Conservation (phyloP, 495 filamentous ascomycete genomes). For the Xylaria venustula region DNA sequence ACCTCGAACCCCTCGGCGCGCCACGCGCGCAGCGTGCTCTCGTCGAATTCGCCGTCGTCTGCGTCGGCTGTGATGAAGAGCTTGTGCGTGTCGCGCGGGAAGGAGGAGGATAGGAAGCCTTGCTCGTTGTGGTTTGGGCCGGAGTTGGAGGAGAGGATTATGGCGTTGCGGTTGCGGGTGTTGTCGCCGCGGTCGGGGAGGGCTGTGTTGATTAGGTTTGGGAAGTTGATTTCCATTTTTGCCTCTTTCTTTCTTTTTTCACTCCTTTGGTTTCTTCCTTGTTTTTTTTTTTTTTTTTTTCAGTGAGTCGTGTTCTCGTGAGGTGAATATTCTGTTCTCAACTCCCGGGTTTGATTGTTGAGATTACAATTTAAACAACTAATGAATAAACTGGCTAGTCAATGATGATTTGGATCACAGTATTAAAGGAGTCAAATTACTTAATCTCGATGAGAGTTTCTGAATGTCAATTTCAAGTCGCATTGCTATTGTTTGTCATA, state of each 20-base stretch:
- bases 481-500: too few species aligned
- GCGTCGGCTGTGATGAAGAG: constrained; percentile 67
- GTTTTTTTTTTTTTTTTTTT: not conserved
- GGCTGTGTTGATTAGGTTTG: constrained; percentile 29
- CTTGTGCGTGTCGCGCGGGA: constrained; percentile 44
- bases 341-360: too few species aligned
- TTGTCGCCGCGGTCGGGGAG: constrained; percentile 28
- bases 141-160: constrained; percentile 32
- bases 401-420: too few species aligned
- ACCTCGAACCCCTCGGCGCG: constrained; percentile 66
- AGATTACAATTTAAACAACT: too few species aligned
- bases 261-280: not conserved
- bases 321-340: too few species aligned
- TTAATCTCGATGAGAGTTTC: too few species aligned
- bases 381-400: too few species aligned
- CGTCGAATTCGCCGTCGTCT: constrained; percentile 62
- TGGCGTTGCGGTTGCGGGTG: constrained; percentile 27
- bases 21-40: constrained; percentile 56
- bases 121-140: constrained; percentile 33
- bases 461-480: too few species aligned
- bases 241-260: not conserved
- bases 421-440: too few species aligned
- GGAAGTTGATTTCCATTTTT: constrained; percentile 36
- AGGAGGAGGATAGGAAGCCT: constrained; percentile 35
- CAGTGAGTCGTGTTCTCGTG: not conserved